Evolutionary conservation across 2,329 filamentous ascomycete genomes (phyloP), one percentile per base, ranked within the genome.

Genomic region (Aspergillus intermedius): DNA sequence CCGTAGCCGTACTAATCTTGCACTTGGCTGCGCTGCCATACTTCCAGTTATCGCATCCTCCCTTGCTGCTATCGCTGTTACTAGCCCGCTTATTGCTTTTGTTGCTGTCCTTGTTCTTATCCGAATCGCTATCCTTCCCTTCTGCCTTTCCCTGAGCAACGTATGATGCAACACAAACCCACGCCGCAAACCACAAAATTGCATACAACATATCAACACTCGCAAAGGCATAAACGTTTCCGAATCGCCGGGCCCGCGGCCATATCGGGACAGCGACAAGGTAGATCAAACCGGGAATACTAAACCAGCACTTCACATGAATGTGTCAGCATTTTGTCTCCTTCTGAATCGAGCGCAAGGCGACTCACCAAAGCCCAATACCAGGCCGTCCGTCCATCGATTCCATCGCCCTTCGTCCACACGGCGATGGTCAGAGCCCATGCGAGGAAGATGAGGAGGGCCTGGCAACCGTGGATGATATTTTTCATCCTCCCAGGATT

Each of bases 211-310:
- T 63, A 56, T 84, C 81, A 49, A 83, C 61, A 2, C 71, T 67
- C 7, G 77, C 75, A 59, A 82, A 81, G 46, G 78, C 80, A 59
- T 82, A 82, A 34, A 78, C 76, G 56, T 81, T 82, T 49, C 77
- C 77, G 58, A 83, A 80, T 45, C 75, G 73, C 54, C 73, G 72
- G 22, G 79, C 76, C 53, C 80, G 77, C 21, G 74, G 74, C 76
- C 79, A 83, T 69, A 81, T 78, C 4, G 81, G 80, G 4, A 81
- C 77, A 62, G 79, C 79, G 42, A 76, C 72, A 47, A 81, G 76
- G 62, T 83, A 84, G 49, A 82, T 70, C 32, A 83, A 67, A 23
- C 76, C 77, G 10, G 80, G 80, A 39, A 80, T 71, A 39, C 75
- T 77, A 54, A 82, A 63, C 72, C 79, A 83, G 61, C 80, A 83